Evolutionary conservation across 169 alveolate genomes (phyloP), one percentile per base, ranked within the genome.

Genomic region (Eimeria maxima): DNA sequence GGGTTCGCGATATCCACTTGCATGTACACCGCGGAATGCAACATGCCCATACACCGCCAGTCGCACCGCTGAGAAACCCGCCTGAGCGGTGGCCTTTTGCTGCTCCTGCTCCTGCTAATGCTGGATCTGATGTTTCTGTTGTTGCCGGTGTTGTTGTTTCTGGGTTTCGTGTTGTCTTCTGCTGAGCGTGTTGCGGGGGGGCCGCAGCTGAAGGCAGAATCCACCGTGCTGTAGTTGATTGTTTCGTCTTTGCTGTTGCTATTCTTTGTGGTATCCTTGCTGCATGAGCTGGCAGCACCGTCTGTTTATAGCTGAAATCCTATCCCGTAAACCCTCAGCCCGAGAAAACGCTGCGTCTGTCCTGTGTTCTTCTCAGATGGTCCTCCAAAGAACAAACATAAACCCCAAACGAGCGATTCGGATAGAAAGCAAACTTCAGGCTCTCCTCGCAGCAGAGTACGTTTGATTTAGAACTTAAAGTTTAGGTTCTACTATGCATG

Each of bases 401-500:
- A 95, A 95, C 69, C 95, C 95, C 24, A 65, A 74, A 45, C 27
- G 55, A 44, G 89, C 90, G 38, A 57, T 95, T 14, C 63, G 71
- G 1, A 45, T 95, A 14, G 90, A 80, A 57, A 53, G 69, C 84
- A 88, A 89, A 57, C 89, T 78, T n/a, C 95, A 87, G 67, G 81
- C 95, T 33, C 45, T 80, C 7, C 96, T 95, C 33, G 93, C 93
- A 2, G 83, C 81, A 6, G 92, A 89, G 95, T 88, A 42, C 57
- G 93, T 74, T 38, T 6, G 20, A 1, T 14, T 4, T 45, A 22
- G 86, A 60, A 27, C 44, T 74, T 74, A 74, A 60, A 63, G 86
- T 74, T 42, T 42, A 74, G 53, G 63, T 29, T 45, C 8, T 74
- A 45, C 42, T 53, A 55, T 73, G 8, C 22, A 73, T 53, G 55